Evolutionary conservation across 805 yeast species (phyloP).

Genomic region (Lachancea sp.): DNA sequence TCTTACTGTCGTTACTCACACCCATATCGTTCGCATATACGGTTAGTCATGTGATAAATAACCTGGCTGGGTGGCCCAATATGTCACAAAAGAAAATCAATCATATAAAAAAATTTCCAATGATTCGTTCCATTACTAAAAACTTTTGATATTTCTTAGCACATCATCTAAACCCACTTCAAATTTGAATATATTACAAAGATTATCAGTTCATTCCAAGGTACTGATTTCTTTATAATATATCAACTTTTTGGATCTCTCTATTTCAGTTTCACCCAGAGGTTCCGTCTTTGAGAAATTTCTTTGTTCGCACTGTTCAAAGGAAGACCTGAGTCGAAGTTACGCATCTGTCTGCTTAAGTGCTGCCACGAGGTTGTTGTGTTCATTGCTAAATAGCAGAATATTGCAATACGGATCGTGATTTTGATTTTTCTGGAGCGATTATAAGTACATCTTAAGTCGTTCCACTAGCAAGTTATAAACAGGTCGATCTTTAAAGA

Average conservation of each 20-base stretch:
- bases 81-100: too few species aligned
- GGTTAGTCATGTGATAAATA: too few species aligned
- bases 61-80: too few species aligned
- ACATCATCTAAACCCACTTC: constrained; percentile 5
- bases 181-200: constrained; percentile 9
- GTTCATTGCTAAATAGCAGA: constrained; percentile 1
- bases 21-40: too few species aligned
- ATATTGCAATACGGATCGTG: constrained; percentile 7
- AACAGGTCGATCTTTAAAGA: neutral
- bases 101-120: too few species aligned
- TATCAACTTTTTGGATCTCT: constrained; percentile 12
- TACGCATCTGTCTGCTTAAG: constrained; percentile 11
- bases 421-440: neutral
- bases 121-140: too few species aligned
- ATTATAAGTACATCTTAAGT: neutral
- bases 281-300: constrained; percentile 2
- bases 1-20: too few species aligned
- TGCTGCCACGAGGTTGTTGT: constrained; percentile 9
- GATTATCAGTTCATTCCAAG: constrained; percentile 6
- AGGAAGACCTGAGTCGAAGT: constrained; percentile 3
- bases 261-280: constrained; percentile 8
- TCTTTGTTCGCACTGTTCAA: neutral
- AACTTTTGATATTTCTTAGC: neutral
- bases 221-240: constrained; percentile 10
- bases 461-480: too few species aligned